These are phyloP conservation scores for Amauroascus niger DNA, from an alignment of 2,329 filamentous ascomycete species.

Conservation along the genomic window DNA sequence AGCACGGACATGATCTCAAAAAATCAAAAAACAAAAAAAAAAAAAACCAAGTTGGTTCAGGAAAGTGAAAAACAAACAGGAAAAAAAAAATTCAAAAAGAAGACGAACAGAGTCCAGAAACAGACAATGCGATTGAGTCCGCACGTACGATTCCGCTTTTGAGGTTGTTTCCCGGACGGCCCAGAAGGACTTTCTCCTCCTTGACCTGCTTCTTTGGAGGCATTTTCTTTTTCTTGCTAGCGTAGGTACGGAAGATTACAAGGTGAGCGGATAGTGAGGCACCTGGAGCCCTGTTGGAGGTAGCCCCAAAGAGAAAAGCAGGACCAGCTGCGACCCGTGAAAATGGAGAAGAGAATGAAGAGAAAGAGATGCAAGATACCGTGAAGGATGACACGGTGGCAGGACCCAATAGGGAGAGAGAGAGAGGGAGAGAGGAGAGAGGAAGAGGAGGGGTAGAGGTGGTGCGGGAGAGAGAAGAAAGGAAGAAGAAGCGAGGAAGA, in stretches of 20 bases:
- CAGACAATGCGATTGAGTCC: constrained; percentile 33
- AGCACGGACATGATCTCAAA: too few relatives aligned
- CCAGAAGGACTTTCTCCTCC: constrained; percentile 93
- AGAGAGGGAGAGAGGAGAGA: background rate
- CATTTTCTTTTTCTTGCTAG: constrained; percentile 62
- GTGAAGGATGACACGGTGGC: constrained; percentile 18
- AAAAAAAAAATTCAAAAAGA: constrained; percentile 19
- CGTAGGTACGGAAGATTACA: constrained; percentile 35
- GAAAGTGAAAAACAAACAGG: too few relatives aligned
- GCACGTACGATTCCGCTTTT: constrained; percentile 96
- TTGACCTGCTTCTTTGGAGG: constrained; percentile 85
- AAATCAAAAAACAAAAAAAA: constrained; percentile 4
- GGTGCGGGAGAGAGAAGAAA: background rate
- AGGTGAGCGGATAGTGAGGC: constrained; percentile 6
- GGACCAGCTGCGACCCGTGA: constrained; percentile 51
- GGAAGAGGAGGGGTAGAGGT: background rate
- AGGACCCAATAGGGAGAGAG: constrained; percentile 3
- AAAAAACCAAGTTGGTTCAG: background rate
- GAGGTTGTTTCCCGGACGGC: constrained; percentile 91
- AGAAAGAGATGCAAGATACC: constrained; percentile 31
- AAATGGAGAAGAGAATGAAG: constrained; percentile 26
- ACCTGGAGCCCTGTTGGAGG: constrained; percentile 4
- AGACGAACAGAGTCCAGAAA: constrained; percentile 18
- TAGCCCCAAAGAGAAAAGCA: constrained; percentile 41
- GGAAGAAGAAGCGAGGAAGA: background rate